Evolutionary conservation across 371 early-diverging fungal species (phyloP).

Genomic region (Rhizomucor pusillus): DNA sequence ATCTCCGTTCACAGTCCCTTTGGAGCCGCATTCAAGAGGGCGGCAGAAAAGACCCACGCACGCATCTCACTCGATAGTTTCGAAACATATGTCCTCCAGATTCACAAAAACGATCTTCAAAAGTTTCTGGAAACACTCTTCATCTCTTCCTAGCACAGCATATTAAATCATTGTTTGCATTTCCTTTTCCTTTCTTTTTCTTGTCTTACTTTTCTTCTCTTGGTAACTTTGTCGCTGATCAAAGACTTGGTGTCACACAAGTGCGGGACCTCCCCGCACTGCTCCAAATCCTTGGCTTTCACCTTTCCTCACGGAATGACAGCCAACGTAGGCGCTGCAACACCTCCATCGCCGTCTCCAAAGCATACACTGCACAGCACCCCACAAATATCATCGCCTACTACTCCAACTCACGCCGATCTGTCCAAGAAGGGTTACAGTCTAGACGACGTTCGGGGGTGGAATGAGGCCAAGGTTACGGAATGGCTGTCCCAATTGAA

Average conservation of each 20-base stretch:
- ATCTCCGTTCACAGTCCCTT: conserved; percentile 51
- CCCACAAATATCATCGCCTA: conserved; percentile 33
- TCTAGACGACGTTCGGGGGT: conserved; percentile 55
- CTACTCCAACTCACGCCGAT: conserved; percentile 49
- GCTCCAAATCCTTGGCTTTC: no score
- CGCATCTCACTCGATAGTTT: conserved; percentile 65
- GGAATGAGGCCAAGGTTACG: conserved; percentile 73
- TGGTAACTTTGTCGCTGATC: no score
- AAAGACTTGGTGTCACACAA: no score
- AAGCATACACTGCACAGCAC: conserved; percentile 12
- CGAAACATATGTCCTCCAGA: conserved; percentile 64
- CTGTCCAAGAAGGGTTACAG: conserved; percentile 28
- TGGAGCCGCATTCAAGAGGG: conserved; percentile 67
- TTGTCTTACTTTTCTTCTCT: no score
- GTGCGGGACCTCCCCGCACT: no score
- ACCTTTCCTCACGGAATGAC: no score
- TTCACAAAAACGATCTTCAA: conserved; percentile 60
- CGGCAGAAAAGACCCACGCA: conserved; percentile 57
- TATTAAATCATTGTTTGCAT: background rate
- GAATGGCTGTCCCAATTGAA: conserved; percentile 76
- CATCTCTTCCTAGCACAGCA: background rate
- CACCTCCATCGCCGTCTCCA: conserved; percentile 18
- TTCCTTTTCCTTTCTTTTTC: background rate
- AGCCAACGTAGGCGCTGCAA: no score
- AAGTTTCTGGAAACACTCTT: conserved; percentile 46